phyloP scores from a whole-genome alignment of 495 filamentous ascomycete species.

The Alectoria sarmentosa region DNA sequence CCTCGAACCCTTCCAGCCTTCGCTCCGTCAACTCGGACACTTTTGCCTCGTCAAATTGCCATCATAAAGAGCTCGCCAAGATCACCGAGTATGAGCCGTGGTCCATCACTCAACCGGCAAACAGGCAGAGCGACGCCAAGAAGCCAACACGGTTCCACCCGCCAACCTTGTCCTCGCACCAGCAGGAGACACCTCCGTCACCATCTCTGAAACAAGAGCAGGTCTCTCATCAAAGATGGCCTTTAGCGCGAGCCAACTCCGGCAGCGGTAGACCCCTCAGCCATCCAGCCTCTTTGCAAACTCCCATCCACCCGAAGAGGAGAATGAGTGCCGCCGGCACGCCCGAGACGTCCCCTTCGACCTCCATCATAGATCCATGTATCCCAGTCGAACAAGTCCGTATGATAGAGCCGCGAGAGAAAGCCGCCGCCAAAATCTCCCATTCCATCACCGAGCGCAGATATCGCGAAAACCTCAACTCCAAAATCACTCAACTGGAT shows the following conservation, averaged over 20 bases:
- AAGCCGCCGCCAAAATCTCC: constrained; percentile 84
- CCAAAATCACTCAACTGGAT: constrained; percentile 77
- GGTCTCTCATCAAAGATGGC: not conserved
- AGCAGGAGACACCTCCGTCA: not conserved
- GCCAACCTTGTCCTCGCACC: not conserved
- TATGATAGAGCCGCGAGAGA: constrained; percentile 17
- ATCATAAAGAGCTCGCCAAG: no score
- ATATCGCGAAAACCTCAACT: constrained; percentile 89
- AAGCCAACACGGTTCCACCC: no score
- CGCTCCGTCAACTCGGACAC: no score
- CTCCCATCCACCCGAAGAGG: not conserved
- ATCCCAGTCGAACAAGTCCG: not conserved
- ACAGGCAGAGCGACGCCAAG: no score
- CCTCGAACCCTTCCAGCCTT: no score
- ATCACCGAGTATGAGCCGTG: no score
- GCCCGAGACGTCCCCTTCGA: not conserved
- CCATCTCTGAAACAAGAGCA: not conserved
- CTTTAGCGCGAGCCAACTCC: not conserved
- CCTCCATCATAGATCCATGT: not conserved
- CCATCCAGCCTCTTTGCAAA: constrained; percentile 1
- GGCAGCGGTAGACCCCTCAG: not conserved
- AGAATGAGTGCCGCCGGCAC: not conserved
- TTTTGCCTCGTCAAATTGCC: no score
- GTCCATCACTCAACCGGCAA: no score
- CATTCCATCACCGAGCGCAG: constrained; percentile 97